Conservation (phyloP, 192 early-diverging fungal genomes). For the Mycoemilia scoparia region DNA sequence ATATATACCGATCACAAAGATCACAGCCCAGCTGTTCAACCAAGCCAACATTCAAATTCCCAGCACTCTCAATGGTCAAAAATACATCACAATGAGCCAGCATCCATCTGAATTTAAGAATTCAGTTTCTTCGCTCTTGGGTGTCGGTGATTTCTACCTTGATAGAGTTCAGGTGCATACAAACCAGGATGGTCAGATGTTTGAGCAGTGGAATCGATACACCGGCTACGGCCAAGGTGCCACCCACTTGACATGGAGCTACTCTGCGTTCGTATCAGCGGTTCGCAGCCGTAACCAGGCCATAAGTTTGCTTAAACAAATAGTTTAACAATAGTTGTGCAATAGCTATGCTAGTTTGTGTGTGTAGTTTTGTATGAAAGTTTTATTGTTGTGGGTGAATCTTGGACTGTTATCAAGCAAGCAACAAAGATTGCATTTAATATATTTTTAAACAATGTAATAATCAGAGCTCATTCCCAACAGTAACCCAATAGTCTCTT, state of each 20-base stretch:
- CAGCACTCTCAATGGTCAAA: neutral
- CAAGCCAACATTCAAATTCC: conserved; percentile 2
- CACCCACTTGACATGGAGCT: conserved; percentile 51
- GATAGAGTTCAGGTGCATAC: conserved; percentile 33
- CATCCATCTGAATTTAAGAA: conserved; percentile 5
- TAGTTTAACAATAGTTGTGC: too few species aligned
- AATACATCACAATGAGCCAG: neutral
- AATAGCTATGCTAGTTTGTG: too few species aligned
- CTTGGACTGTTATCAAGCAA: too few species aligned
- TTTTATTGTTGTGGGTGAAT: too few species aligned
- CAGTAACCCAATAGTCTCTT: conserved; percentile 89
- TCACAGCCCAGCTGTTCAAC: conserved; percentile 18
- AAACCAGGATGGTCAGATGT: conserved; percentile 27
- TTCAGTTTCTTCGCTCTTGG: conserved; percentile 18
- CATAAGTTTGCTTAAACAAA: too few species aligned
- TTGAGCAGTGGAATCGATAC: conserved; percentile 41
- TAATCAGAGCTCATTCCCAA: conserved; percentile 82
- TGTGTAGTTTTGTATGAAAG: too few species aligned
- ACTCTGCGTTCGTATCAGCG: too few species aligned
- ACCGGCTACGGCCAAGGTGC: conserved; percentile 43
- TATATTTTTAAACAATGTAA: neutral
- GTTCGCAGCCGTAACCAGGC: too few species aligned
- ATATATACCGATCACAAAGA: conserved; percentile 9
- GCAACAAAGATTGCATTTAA: too few species aligned
- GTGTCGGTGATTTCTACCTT: conserved; percentile 37